These are phyloP conservation scores for Populus hybrid DNA, from an alignment of 441 rosid genomes.

Conservation along the genomic window DNA sequence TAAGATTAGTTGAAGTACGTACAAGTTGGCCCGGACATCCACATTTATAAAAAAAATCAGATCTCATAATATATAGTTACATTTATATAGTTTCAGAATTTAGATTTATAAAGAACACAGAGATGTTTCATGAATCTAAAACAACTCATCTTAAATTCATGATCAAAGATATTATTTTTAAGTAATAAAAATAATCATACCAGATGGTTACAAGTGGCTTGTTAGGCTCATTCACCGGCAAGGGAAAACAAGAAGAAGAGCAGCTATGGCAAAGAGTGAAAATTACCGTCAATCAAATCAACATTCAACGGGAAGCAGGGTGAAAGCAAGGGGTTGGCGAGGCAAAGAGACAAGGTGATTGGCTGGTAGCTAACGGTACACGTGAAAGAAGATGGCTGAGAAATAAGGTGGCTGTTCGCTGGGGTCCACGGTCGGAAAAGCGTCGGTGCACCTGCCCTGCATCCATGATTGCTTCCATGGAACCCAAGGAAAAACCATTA, in stretches of 20 bases:
- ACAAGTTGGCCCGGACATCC: accelerated
- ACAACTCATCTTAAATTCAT: no score
- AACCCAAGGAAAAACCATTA: not conserved
- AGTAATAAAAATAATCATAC: no score
- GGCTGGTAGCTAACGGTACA: slow-evolving; percentile 5
- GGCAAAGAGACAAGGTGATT: not conserved
- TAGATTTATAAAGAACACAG: no score
- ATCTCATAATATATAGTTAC: no score
- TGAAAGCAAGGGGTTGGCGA: not conserved
- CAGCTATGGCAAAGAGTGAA: not conserved
- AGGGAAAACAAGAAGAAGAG: not conserved
- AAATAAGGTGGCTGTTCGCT: not conserved
- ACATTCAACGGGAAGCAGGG: not conserved
- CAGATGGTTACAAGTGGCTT: no score
- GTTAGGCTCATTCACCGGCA: no score
- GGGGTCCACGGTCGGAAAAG: slow-evolving; percentile 5
- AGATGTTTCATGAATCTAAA: no score
- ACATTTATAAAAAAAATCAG: no score
- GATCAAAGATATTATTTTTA: no score
- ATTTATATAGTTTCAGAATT: no score
- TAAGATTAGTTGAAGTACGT: accelerated
- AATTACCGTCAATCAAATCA: not conserved
- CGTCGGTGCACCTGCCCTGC: slow-evolving; percentile 33
- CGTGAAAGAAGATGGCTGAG: not conserved
- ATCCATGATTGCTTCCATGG: slow-evolving; percentile 18